Evolutionary conservation across 192 early-diverging fungal genomes (phyloP).

Genomic region (Linnemannia exigua): DNA sequence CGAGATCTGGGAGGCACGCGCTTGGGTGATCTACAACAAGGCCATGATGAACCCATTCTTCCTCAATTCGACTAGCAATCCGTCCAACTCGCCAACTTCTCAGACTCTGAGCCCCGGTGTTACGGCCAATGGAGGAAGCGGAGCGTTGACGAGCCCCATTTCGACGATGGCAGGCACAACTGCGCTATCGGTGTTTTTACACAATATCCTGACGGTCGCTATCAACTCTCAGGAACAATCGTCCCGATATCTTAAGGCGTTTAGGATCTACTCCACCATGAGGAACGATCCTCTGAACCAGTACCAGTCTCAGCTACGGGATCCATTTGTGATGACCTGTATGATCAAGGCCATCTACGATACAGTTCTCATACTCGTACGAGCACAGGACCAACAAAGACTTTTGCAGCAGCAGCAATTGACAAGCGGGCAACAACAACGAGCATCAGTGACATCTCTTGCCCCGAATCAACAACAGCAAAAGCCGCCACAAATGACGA

Average conservation of each 20-base stretch:
- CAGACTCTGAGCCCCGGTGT: background rate
- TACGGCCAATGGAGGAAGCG: background rate
- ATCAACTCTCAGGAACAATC: slow-evolving; percentile 37
- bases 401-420: background rate
- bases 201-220: slow-evolving; percentile 34
- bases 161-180: slow-evolving; percentile 17
- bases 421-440: background rate
- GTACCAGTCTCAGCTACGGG: slow-evolving; percentile 25
- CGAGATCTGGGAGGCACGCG: slow-evolving; percentile 42
- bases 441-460: background rate
- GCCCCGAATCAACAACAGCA: slow-evolving; percentile 1
- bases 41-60: slow-evolving; percentile 20
- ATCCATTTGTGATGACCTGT: slow-evolving; percentile 48
- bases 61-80: slow-evolving; percentile 2
- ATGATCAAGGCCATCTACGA: slow-evolving; percentile 46
- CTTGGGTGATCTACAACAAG: slow-evolving; percentile 50
- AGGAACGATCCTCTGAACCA: slow-evolving; percentile 24
- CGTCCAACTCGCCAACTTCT: background rate
- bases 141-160: background rate
- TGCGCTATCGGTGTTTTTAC: slow-evolving; percentile 30
- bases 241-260: slow-evolving; percentile 36
- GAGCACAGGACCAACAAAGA: slow-evolving; percentile 3
- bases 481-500: background rate
- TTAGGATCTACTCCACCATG: slow-evolving; percentile 33
- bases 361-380: slow-evolving; percentile 2